A percentile compares a stretch with the other conserved stretches of the same genome.
phyloP scores from a whole-genome alignment of 805 yeast species.

The Zygoascus ofunaensis region DNA sequence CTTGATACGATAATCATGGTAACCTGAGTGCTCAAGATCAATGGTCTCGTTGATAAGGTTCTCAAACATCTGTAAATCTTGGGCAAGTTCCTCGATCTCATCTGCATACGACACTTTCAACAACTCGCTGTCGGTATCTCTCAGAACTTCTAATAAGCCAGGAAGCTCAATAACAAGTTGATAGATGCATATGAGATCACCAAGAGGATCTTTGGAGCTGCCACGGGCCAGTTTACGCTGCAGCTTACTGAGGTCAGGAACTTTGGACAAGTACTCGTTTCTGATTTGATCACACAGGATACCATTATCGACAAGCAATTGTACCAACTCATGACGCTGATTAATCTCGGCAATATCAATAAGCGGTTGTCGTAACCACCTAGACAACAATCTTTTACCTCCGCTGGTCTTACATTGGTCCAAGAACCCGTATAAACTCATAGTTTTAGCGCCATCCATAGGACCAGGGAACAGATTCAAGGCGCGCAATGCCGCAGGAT shows the following conservation, averaged over 20 bases:
- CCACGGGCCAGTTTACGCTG: conserved; percentile 53
- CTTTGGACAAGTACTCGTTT: conserved; percentile 54
- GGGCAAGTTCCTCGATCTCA: conserved; percentile 49
- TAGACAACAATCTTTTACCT: conserved; percentile 81
- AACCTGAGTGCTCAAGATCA: conserved; percentile 72
- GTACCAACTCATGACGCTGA: conserved; percentile 69
- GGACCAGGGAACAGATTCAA: conserved; percentile 70
- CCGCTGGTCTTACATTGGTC: conserved; percentile 83
- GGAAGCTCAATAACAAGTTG: conserved; percentile 70
- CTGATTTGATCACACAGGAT: conserved; percentile 57
- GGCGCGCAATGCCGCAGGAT: conserved; percentile 82
- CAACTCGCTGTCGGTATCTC: conserved; percentile 33
- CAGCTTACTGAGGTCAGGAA: conserved; percentile 77
- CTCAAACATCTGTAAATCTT: conserved; percentile 79
- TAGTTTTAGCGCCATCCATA: conserved; percentile 38
- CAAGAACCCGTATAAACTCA: conserved; percentile 71
- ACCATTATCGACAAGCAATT: conserved; percentile 58
- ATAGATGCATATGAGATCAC: conserved; percentile 82
- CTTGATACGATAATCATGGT: conserved; percentile 74
- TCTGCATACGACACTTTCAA: conserved; percentile 46
- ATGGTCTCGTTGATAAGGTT: conserved; percentile 47
- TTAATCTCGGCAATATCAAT: conserved; percentile 51
- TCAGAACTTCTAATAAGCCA: conserved; percentile 41
- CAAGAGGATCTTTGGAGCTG: conserved; percentile 47
- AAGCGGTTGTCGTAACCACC: conserved; percentile 95